Base-by-base conservation (phyloP, 2,329 filamentous ascomycete genomes). In the Cladophialophora carrionii region DNA sequence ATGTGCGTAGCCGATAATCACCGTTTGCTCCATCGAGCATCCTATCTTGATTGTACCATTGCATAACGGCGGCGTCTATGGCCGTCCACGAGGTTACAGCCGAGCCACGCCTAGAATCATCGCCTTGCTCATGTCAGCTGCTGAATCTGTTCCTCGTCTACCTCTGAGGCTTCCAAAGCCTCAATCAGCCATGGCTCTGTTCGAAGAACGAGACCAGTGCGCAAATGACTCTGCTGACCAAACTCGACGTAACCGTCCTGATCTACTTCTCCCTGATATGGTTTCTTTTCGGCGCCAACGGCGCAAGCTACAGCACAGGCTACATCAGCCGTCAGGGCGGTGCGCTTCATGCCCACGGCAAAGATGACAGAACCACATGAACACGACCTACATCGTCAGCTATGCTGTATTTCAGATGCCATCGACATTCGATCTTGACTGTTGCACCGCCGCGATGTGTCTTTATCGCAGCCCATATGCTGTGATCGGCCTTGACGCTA, bases 241-340 rank as follows among this genome's bases (percentile, higher is more conserved):
- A 78, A 70, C 74, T 80, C 7, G 78, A 80, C 64, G 73, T 76
- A 52, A 80, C 78, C 0, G 72, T 80, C 6, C 73, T 80, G 22
- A 76, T 77, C 0, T 81, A 82, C 65, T 81, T 81, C 66, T 80
- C 78, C 0, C 70, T 81, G 12, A 77, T 81, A n/a, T 81, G 79
- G 80, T 81, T 81, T 57, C 72, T 81, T 3, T 81, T 81, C 62
- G 80, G 80, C 31, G 75, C 81, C 56, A 80, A 79, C 4, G 74
- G 79, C 10, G 75, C 79, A 31, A 79, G 76, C 67, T 81, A 81
- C 65, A 76, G 71, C 34, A 79, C 77, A 0, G 78, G 78, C 3
- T 80, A 79, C 68, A 79, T 80, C 62, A 79, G 77, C 57, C 77
- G 78, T 22, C 79, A 79, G 78, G 73, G 74, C 43, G 76, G 77